Conservation (phyloP, 495 filamentous ascomycete genomes). For the Sordaria brevicollis region DNA sequence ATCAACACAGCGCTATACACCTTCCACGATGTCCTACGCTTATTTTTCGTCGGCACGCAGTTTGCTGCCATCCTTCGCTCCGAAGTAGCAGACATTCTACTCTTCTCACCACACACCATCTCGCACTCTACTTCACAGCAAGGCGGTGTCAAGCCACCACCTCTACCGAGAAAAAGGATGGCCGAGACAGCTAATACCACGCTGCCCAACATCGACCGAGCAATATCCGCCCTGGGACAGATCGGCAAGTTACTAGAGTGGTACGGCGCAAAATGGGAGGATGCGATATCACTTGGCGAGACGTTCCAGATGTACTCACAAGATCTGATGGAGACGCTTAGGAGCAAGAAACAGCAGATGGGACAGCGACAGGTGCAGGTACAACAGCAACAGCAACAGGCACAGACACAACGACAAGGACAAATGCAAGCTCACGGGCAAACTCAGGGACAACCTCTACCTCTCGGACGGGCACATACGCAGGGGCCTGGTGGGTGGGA, state of each 20-base stretch:
- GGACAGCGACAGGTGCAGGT: background rate
- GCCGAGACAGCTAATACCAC: conserved; percentile 14
- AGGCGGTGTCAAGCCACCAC: conserved; percentile 6
- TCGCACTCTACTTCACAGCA: conserved; percentile 18
- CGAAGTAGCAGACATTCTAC: conserved; percentile 41
- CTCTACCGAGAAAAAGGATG: conserved; percentile 25
- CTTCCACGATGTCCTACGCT: conserved; percentile 61
- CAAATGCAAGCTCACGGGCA: conserved; percentile 8
- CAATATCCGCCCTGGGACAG: conserved; percentile 32
- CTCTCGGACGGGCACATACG: conserved; percentile 1
- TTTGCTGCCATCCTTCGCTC: conserved; percentile 52
- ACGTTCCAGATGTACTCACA: conserved; percentile 34
- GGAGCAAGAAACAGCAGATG: conserved; percentile 14
- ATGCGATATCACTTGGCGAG: conserved; percentile 28
- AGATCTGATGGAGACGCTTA: conserved; percentile 23
- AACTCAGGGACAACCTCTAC: conserved; percentile 14
- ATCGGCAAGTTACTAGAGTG: conserved; percentile 33
- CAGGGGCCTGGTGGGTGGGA: background rate
- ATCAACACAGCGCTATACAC: conserved; percentile 50
- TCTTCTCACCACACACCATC: conserved; percentile 23
- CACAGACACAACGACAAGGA: background rate
- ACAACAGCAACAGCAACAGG: background rate
- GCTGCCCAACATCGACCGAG: conserved; percentile 34
- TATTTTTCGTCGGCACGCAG: conserved; percentile 62
- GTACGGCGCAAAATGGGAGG: conserved; percentile 42